Conservation (phyloP, 306 rosid species). For the Malus sylvestris region DNA sequence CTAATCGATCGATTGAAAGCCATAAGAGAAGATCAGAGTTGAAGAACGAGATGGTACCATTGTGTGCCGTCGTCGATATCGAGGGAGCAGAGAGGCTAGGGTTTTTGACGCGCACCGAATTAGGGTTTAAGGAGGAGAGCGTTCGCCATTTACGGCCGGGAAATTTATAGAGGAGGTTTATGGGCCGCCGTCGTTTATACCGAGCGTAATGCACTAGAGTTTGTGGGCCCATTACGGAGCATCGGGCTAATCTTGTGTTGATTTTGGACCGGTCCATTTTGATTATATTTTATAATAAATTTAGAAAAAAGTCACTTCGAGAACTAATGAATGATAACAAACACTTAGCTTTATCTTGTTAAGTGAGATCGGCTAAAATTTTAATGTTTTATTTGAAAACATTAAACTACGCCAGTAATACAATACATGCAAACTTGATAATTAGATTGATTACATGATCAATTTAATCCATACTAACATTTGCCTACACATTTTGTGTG, state of each 20-base stretch:
- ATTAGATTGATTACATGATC: too few species aligned
- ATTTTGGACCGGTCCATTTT: background rate
- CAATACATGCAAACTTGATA: too few species aligned
- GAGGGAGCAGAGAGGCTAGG: constrained; percentile 21
- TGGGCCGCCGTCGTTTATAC: background rate
- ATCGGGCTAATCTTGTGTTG: background rate
- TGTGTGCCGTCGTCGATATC: background rate
- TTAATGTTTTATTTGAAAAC: too few species aligned
- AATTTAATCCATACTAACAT: too few species aligned
- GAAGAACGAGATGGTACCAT: constrained; percentile 38
- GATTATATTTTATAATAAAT: too few species aligned
- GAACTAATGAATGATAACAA: too few species aligned
- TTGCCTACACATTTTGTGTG: too few species aligned
- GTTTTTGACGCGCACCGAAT: constrained; percentile 1
- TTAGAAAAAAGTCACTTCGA: too few species aligned
- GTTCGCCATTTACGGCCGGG: background rate
- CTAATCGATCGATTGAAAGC: background rate
- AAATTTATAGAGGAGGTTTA: background rate
- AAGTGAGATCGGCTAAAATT: too few species aligned
- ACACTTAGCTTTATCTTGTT: too few species aligned
- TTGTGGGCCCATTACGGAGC: background rate
- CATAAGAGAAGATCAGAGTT: background rate
- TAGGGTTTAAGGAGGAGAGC: constrained; percentile 31
- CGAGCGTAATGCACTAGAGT: background rate
- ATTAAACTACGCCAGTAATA: too few species aligned